Base-by-base conservation (phyloP, 83 land plant species). In the Thuja plicata region DNA sequence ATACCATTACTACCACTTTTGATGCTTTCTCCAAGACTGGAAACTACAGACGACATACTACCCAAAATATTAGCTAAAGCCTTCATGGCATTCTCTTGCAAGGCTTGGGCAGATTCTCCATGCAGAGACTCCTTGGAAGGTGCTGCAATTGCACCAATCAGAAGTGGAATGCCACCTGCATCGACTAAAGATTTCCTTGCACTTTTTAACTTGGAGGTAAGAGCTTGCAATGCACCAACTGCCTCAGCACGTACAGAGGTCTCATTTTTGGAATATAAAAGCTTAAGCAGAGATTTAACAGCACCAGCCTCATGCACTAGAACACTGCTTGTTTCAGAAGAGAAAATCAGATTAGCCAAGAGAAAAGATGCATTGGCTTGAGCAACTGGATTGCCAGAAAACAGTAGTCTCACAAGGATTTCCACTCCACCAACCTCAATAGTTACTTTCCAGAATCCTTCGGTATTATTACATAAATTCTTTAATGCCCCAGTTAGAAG, bases 101-200 rank as follows among this genome's bases (percentile, higher is more conserved):
- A 91, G 34, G 90, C 90, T 71, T 92, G 92, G 81, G 93, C 93
- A 89, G 57, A 78, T 79, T 88, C 91, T 13, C 98, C 98, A 88
- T 93, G 95, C 93, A 94, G 91, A 85, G 90, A 91, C 88, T 97
- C 98, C 88, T 95, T 97, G n/a, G 97, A 97, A 84, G 98, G 98
- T 76, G 97, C 98, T 48, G 94, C 93, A 74, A 92, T 86, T 35
- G 97, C 94, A 35, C 93, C 89, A 73, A 96, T 95, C 12, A 97
- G 88, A 74, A 90, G 74, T 16, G 94, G 93, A 41, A 97, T 87
- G 35, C 95, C 97, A 52, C 89, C 88, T 55, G 93, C 94, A 89
- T 91, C 93, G 11, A 90, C 94, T 40, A 97, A 38, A 9, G 88
- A 90, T 50, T 91, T 90, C 91, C 92, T 95, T 2, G 97, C 97